These are phyloP conservation scores for Pseudocercospora pini-densiflorae DNA, from an alignment of 2,329 filamentous ascomycete genomes.

Conservation along the genomic window DNA sequence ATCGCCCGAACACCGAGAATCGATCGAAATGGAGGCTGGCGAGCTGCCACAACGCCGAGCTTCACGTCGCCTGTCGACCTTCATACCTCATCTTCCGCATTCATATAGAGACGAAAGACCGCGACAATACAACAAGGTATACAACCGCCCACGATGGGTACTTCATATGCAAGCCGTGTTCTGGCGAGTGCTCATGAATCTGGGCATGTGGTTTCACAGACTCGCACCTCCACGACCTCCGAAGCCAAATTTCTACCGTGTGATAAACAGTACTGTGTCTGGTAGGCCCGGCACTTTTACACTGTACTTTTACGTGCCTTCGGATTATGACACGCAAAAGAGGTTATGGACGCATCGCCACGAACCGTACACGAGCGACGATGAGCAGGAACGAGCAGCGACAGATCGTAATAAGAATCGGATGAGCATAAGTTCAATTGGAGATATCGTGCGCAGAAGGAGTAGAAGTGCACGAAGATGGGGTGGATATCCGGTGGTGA, in stretches of 20 bases:
- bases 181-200: conserved; percentile 69
- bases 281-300: conserved; percentile 53
- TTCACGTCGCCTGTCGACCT: conserved; percentile 7
- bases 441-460: conserved; percentile 29
- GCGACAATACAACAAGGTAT: conserved; percentile 26
- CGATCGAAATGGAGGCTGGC: conserved; percentile 1
- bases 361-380: conserved; percentile 16
- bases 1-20: background rate
- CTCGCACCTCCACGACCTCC: conserved; percentile 65
- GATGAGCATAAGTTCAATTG: conserved; percentile 33
- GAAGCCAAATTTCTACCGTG: conserved; percentile 62
- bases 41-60: conserved; percentile 6
- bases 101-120: conserved; percentile 20
- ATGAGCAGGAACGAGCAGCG: conserved; percentile 24
- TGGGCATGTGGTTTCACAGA: conserved; percentile 71
- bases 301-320: conserved; percentile 66
- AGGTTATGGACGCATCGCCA: conserved; percentile 36
- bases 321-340: conserved; percentile 51
- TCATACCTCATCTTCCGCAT: conserved; percentile 22
- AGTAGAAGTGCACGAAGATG: conserved; percentile 44
- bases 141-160: conserved; percentile 58
- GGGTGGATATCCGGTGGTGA: conserved; percentile 58
- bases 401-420: conserved; percentile 27
- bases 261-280: conserved; percentile 57
- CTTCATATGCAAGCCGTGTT: conserved; percentile 66